phyloP scores from a whole-genome alignment of 192 early-diverging fungal species.

The Bifiguratus adelaidae region DNA sequence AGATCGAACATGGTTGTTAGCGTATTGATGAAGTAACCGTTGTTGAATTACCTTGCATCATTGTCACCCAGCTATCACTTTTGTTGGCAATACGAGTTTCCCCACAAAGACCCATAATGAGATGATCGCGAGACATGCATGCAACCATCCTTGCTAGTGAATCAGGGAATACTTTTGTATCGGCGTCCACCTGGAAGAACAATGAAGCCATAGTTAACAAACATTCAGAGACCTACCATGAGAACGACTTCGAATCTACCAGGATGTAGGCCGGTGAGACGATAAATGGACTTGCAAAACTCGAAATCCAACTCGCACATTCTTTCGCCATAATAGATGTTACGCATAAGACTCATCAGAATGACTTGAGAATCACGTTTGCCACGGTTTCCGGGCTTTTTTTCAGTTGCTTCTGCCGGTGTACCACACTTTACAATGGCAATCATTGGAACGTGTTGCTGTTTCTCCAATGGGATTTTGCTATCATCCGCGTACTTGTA shows the following conservation, averaged over 20 bases:
- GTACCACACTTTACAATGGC: slow-evolving; percentile 68
- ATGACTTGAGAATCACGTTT: slow-evolving; percentile 94
- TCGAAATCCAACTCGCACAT: slow-evolving; percentile 73
- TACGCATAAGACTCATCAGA: slow-evolving; percentile 87
- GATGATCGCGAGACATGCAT: slow-evolving; percentile 76
- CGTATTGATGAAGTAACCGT: neutral
- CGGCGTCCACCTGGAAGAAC: slow-evolving; percentile 67
- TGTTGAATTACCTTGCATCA: slow-evolving; percentile 55
- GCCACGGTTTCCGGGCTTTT: slow-evolving; percentile 76
- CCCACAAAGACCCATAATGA: slow-evolving; percentile 94
- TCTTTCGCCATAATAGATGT: slow-evolving; percentile 70
- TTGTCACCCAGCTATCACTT: slow-evolving; percentile 72
- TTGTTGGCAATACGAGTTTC: slow-evolving; percentile 96
- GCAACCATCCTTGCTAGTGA: slow-evolving; percentile 73
- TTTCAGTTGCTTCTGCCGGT: slow-evolving; percentile 43
- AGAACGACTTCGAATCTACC: slow-evolving; percentile 63
- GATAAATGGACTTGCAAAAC: slow-evolving; percentile 63
- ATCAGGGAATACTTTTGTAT: slow-evolving; percentile 71
- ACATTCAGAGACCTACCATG: slow-evolving; percentile 45
- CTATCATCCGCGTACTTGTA: slow-evolving; percentile 56
- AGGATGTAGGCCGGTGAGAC: slow-evolving; percentile 55
- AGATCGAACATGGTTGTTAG: neutral
- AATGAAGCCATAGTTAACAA: slow-evolving; percentile 34
- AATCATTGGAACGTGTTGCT: slow-evolving; percentile 58
- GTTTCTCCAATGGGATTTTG: slow-evolving; percentile 20